These are phyloP conservation scores for Alternaria brassicae DNA, from an alignment of 2,329 filamentous ascomycete genomes.

Conservation along the genomic window DNA sequence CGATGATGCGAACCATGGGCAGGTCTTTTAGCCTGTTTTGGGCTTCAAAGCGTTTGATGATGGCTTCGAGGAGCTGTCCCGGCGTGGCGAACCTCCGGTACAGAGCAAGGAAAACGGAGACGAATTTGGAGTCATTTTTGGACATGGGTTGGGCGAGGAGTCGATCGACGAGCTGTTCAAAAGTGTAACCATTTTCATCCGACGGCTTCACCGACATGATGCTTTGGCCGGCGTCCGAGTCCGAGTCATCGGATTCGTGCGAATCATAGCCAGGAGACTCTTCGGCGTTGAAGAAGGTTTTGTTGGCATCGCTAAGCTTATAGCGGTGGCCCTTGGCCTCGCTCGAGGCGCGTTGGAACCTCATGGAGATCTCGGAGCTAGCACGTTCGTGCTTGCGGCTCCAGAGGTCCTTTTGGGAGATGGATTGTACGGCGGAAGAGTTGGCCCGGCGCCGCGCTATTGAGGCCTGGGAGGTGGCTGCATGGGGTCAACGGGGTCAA, in stretches of 20 bases:
- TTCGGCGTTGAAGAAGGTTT: conserved; percentile 70
- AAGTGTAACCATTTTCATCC: conserved; percentile 67
- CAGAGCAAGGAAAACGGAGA: conserved; percentile 85
- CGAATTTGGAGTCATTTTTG: conserved; percentile 87
- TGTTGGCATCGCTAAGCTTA: conserved; percentile 54
- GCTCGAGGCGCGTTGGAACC: conserved; percentile 38
- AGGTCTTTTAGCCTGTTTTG: conserved; percentile 71
- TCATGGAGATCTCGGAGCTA: conserved; percentile 55
- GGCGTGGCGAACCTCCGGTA: conserved; percentile 94
- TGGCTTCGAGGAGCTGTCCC: conserved; percentile 75
- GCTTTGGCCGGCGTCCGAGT: conserved; percentile 64
- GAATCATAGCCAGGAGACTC: conserved; percentile 74
- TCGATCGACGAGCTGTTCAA: conserved; percentile 74
- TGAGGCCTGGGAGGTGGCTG: conserved; percentile 46
- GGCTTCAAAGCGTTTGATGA: conserved; percentile 77
- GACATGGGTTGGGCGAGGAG: conserved; percentile 82
- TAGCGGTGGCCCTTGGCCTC: conserved; percentile 47
- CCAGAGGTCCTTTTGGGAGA: conserved; percentile 50
- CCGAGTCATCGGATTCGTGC: conserved; percentile 70
- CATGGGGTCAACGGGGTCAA: conserved; percentile 27
- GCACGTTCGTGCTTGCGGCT: conserved; percentile 55
- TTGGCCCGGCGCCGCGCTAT: conserved; percentile 54
- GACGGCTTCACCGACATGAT: conserved; percentile 48
- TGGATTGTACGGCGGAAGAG: conserved; percentile 53
- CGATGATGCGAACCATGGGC: conserved; percentile 77